Evolutionary conservation across 2,329 filamentous ascomycete species (phyloP).

Genomic region (Pestalotiopsis sp.): DNA sequence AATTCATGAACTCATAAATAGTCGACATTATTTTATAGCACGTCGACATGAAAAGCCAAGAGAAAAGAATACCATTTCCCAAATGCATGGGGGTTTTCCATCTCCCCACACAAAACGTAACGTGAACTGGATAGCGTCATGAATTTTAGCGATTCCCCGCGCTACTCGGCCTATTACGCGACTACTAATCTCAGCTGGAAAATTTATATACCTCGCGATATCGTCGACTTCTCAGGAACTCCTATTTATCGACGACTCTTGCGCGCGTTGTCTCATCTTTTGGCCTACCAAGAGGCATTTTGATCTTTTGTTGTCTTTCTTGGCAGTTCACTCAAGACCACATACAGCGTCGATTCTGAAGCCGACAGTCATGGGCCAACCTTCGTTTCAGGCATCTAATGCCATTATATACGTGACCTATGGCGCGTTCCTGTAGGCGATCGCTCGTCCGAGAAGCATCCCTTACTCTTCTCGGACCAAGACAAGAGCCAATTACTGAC

Average conservation of each 20-base stretch:
- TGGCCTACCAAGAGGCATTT: neutral
- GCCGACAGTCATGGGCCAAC: slow-evolving; percentile 64
- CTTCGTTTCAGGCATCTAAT: slow-evolving; percentile 76
- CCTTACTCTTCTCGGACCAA: neutral
- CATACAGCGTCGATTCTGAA: neutral
- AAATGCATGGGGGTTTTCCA: neutral
- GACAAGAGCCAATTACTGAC: neutral
- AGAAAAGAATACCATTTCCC: neutral
- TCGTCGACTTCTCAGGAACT: neutral
- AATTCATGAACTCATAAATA: too few species aligned
- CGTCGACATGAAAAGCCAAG: neutral
- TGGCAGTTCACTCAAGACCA: neutral
- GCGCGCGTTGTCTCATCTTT: neutral
- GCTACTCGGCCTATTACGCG: neutral
- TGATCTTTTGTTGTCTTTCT: neutral
- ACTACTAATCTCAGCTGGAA: neutral
- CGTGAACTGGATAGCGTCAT: slow-evolving; percentile 6
- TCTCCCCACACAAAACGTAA: slow-evolving; percentile 3
- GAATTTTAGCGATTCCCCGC: neutral
- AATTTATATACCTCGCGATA: neutral
- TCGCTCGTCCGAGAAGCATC: neutral
- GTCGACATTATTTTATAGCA: neutral
- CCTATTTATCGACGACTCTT: neutral
- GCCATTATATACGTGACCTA: slow-evolving; percentile 83
- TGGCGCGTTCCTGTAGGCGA: slow-evolving; percentile 70